Evolutionary conservation across 257 asterid genomes (phyloP), one percentile per base, ranked within the genome.

Genomic region (Rehmannia glutinosa): DNA sequence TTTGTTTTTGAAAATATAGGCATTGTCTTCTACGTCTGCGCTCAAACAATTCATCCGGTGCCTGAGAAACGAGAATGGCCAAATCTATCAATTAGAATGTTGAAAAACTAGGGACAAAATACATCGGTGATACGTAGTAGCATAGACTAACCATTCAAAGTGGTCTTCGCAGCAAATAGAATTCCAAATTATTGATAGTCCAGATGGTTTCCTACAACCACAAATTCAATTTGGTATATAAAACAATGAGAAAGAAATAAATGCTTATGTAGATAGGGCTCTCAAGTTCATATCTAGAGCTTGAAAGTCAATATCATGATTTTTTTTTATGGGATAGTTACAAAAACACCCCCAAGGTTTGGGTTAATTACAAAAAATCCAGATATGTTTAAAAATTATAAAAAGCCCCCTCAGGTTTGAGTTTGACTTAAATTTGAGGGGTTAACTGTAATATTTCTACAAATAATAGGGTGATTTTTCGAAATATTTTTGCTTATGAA

Each of bases 141-240:
- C 59, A 56, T 20, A 62, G n/a, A 42, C 85, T 57, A 39, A 91
- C 96, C 96, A 91, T 72, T 87, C 95, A 57, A 91, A 91, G 84
- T 91, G 98, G 77, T 91, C 95, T 51, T 91, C 96, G 6, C 98
- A 91, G 80, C 94, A 85, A 43, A 91, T 87, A 25, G 98, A 91
- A 64, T 79, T 83, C 84, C 86, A 80, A 73, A 91, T 89, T 70
- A 87, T 83, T 43, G 93, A 81, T 62, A 91, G 73, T 58, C 96
- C 98, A 60, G 95, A 75, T 46, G 78, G 77, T 77, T 83, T 91
- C 98, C 96, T 91, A 82, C 56, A 74, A 73, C 51, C 56, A 46
- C 45, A 70, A 59, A 15, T 58, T 42, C 64, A 39, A 46, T 13
- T 45, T 19, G n/a, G 10, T 47, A 32, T 21, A 25, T 19, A 1